Conservation (phyloP, 202 grass and related monocot species). For the Panicum hallii region DNA sequence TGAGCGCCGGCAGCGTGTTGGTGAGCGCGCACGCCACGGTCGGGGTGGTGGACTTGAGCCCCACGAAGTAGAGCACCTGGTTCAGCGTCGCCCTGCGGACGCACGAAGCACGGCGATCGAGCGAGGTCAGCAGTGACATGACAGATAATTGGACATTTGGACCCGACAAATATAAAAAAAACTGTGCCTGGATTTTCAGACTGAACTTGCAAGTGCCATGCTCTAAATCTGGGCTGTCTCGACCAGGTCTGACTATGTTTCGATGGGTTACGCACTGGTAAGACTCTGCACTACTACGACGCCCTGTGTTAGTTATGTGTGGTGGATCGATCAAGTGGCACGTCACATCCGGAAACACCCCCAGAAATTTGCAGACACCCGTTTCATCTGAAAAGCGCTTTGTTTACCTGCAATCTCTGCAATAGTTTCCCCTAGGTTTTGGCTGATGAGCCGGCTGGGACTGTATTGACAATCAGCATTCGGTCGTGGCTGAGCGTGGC, state of each 20-base stretch:
- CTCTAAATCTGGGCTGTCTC: background rate
- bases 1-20: constrained; percentile 87
- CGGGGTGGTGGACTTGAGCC: constrained; percentile 78
- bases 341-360: constrained; percentile 6
- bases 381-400: constrained; percentile 23
- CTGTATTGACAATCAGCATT: background rate
- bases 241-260: background rate
- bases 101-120: too few relatives aligned
- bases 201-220: background rate
- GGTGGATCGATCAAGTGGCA: background rate
- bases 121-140: background rate
- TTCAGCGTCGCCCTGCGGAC: constrained; percentile 65
- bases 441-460: background rate
- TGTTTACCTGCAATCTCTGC: background rate
- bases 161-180: background rate
- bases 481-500: background rate
- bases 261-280: background rate
- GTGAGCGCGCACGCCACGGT: constrained; percentile 80
- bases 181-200: background rate
- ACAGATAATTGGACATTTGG: background rate
- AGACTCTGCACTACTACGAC: background rate
- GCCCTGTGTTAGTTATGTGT: background rate
- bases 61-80: constrained; percentile 82
- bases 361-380: background rate
- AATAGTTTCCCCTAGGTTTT: background rate